Conservation (phyloP, 345 rosid species). For the sweet orange (Citrus sinensis) region DVS_A1.0 CM039164.1:28950501-28951000, state of each 20-base stretch:
- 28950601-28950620: not conserved
- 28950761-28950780: not conserved
- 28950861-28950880: not conserved
- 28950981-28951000: slow-evolving; percentile 97
- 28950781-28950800: not conserved
- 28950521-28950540: slow-evolving; percentile 95
- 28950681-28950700: slow-evolving; percentile 94
- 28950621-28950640: not conserved
- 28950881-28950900: not conserved
- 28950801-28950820: not conserved
- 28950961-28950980: slow-evolving; percentile 44
- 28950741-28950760: not conserved
- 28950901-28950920: not conserved
- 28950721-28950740: slow-evolving; percentile 40
- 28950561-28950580: not conserved
- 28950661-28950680: slow-evolving; percentile 87
- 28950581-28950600: not conserved
- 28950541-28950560: slow-evolving; percentile 79
- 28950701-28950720: slow-evolving; percentile 96
- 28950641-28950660: slow-evolving; percentile 8
- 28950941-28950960: slow-evolving; percentile 11
- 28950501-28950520: slow-evolving; percentile 97
- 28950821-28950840: not conserved
- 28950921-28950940: slow-evolving; percentile 1
- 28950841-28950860: not conserved